Conservation (phyloP, 1,139 yeast species). For the Yamadazyma diddensiae region DNA sequence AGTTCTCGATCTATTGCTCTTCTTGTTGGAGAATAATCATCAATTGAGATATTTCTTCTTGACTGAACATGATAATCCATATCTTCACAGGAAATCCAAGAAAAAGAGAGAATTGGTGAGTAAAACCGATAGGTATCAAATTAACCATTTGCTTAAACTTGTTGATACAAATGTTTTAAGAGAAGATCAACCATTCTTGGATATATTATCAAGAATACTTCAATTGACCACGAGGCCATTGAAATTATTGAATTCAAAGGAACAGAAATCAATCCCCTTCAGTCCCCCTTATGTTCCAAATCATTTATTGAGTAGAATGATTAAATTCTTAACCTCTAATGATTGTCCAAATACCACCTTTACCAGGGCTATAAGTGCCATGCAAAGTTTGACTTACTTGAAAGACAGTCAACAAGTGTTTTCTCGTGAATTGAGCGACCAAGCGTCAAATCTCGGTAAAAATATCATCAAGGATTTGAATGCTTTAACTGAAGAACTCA, state of each 20-base stretch:
- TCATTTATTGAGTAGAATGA: conserved; percentile 58
- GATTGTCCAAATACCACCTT: conserved; percentile 86
- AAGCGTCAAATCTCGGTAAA: conserved; percentile 63
- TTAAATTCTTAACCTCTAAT: conserved; percentile 72
- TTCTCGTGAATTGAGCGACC: conserved; percentile 63
- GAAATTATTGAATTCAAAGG: conserved; percentile 40
- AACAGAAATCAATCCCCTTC: conserved; percentile 24
- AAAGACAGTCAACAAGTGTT: conserved; percentile 64
- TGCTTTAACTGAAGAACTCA: conserved; percentile 47
- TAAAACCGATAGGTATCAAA: conserved; percentile 56
- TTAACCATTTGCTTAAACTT: conserved; percentile 63
- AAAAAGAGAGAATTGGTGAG: conserved; percentile 29
- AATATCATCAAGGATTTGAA: conserved; percentile 57
- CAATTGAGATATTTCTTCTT: conserved; percentile 74
- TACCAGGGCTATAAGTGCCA: conserved; percentile 77
- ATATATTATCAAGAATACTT: conserved; percentile 67
- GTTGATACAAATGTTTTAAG: conserved; percentile 62
- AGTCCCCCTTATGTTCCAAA: conserved; percentile 67
- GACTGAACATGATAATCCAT: conserved; percentile 72
- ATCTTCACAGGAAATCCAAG: conserved; percentile 43
- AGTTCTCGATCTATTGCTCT: conserved; percentile 71
- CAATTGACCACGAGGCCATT: conserved; percentile 79
- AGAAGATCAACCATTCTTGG: conserved; percentile 75
- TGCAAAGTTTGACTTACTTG: conserved; percentile 71
- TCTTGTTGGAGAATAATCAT: conserved; percentile 64